phyloP scores from a whole-genome alignment of 768 basidiomycete genomes.

The Obba rivulosa region DNA sequence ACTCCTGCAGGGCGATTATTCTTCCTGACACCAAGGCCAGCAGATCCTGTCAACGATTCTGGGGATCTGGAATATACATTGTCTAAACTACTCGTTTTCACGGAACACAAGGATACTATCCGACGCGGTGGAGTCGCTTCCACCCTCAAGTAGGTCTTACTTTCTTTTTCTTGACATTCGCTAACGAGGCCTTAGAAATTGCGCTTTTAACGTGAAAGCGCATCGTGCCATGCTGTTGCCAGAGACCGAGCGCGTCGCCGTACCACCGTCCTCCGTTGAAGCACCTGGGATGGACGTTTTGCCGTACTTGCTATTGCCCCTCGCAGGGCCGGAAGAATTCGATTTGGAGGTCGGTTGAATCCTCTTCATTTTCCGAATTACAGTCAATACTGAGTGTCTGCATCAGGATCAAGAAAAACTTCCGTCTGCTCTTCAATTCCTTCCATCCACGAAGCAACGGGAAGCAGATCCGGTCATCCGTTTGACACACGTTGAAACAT shows the following conservation, averaged over 20 bases:
- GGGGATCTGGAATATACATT: constrained; percentile 70
- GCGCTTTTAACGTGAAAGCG: constrained; percentile 60
- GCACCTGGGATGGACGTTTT: constrained; percentile 82
- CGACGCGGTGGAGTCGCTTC: constrained; percentile 84
- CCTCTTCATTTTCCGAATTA: not conserved
- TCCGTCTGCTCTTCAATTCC: constrained; percentile 79
- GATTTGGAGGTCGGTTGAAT: constrained; percentile 67
- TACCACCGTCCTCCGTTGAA: constrained; percentile 49
- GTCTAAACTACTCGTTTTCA: constrained; percentile 77
- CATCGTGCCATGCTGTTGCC: constrained; percentile 69
- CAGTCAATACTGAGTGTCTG: not conserved
- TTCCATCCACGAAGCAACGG: constrained; percentile 77
- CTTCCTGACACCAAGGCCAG: constrained; percentile 66
- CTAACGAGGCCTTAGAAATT: constrained; percentile 53
- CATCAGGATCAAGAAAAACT: constrained; percentile 82
- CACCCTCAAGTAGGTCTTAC: constrained; percentile 67
- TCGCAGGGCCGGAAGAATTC: constrained; percentile 94
- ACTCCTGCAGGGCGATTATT: constrained; percentile 71
- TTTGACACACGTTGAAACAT: constrained; percentile 80
- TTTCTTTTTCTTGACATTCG: not conserved
- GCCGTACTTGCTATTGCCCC: constrained; percentile 79
- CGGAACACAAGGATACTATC: constrained; percentile 84
- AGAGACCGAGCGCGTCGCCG: constrained; percentile 50
- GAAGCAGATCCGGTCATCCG: constrained; percentile 76
- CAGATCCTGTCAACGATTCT: constrained; percentile 39